These are phyloP conservation scores for Elsinoe necatrix DNA, from an alignment of 2,329 filamentous ascomycete species.

Conservation along the genomic window DNA sequence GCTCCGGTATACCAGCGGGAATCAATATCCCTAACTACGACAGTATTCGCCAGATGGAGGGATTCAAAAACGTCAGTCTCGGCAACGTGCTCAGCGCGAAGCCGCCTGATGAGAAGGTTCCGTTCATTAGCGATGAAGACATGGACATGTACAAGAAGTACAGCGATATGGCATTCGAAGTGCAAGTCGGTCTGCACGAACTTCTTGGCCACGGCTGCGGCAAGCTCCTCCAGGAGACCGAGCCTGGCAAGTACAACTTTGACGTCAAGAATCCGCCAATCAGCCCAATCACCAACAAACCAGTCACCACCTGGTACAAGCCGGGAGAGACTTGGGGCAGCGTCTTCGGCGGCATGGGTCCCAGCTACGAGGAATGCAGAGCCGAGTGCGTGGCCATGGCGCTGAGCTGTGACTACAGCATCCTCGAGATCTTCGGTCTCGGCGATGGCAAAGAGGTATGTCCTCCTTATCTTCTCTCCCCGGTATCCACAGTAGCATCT, in stretches of 20 bases:
- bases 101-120: conserved; percentile 82
- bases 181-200: conserved; percentile 92
- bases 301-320: conserved; percentile 82
- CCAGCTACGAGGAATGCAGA: conserved; percentile 87
- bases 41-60: conserved; percentile 69
- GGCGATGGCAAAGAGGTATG: conserved; percentile 56
- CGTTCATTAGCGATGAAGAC: conserved; percentile 76
- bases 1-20: conserved; percentile 54
- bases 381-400: conserved; percentile 93
- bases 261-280: conserved; percentile 71
- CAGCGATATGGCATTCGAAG: conserved; percentile 82
- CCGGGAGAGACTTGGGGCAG: conserved; percentile 91
- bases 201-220: conserved; percentile 83
- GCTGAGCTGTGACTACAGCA: conserved; percentile 77
- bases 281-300: conserved; percentile 69
- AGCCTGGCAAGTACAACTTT: conserved; percentile 78
- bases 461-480: not conserved
- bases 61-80: conserved; percentile 89
- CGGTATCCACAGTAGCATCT: no score
- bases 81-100: conserved; percentile 90
- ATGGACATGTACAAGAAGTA: conserved; percentile 71
- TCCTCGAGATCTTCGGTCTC: conserved; percentile 85
- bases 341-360: conserved; percentile 80
- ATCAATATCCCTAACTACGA: conserved; percentile 53
- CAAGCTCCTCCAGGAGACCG: conserved; percentile 85